phyloP scores from a whole-genome alignment of 148 eudicot species.

The Fagopyrum esculentum region DNA sequence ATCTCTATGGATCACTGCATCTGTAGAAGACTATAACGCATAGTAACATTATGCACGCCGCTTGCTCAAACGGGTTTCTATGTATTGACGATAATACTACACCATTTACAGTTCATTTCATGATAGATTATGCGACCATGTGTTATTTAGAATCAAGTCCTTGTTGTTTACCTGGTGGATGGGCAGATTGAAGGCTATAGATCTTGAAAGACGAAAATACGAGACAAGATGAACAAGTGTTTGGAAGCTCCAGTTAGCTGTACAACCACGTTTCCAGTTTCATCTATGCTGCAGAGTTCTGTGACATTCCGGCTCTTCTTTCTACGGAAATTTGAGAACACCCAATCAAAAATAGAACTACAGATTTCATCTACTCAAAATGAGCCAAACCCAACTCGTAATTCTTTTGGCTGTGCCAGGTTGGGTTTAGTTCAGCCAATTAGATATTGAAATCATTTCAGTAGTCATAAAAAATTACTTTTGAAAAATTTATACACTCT shows the following conservation, averaged over 20 bases:
- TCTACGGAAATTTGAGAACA: background rate
- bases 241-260: slow-evolving; percentile 11
- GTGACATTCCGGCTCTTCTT: slow-evolving; percentile 15
- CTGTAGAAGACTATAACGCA: background rate
- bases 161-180: slow-evolving; percentile 4
- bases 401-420: too few species aligned
- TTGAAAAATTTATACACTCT: too few species aligned
- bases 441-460: too few species aligned
- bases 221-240: background rate
- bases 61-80: background rate
- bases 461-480: too few species aligned
- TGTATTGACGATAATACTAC: slow-evolving; percentile 4
- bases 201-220: slow-evolving; percentile 5
- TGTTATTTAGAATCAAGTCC: background rate
- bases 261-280: background rate
- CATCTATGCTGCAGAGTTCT: slow-evolving; percentile 8
- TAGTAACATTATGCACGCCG: background rate
- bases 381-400: too few species aligned
- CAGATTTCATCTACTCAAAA: too few species aligned
- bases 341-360: background rate
- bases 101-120: slow-evolving; percentile 1
- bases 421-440: too few species aligned
- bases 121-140: background rate
- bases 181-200: slow-evolving; percentile 10
- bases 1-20: background rate